Conservation (phyloP, 163 green algal genomes). For the Prototheca stagnorum region DNA sequence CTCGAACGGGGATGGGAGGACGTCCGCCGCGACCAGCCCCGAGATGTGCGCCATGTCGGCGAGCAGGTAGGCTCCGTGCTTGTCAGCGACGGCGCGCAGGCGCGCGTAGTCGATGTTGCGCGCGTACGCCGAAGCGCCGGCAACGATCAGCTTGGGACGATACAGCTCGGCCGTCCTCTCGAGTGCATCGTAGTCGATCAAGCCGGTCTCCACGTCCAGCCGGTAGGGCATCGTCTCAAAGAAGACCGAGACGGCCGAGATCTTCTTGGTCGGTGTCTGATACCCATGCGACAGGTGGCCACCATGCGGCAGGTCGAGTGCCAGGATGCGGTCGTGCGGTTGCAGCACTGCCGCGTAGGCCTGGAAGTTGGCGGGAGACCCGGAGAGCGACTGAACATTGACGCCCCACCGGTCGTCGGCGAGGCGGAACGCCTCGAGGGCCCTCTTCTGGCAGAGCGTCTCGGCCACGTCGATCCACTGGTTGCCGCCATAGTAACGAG, state of each 20-base stretch:
- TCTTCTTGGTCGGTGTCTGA: conserved; percentile 98
- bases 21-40: conserved; percentile 41
- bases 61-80: conserved; percentile 61
- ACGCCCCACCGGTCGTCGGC: conserved; percentile 92
- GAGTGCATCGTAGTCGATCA: conserved; percentile 94
- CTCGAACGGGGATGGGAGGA: conserved; percentile 88
- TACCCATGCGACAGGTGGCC: conserved; percentile 94
- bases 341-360: conserved; percentile 94
- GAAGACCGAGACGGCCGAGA: conserved; percentile 91
- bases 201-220: conserved; percentile 77
- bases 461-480: conserved; percentile 97
- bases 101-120: conserved; percentile 88
- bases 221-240: conserved; percentile 98
- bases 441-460: conserved; percentile 82
- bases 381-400: conserved; percentile 90
- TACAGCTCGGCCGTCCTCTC: conserved; percentile 69
- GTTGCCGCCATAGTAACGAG: conserved; percentile 94
- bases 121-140: conserved; percentile 85
- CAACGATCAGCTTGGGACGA: conserved; percentile 81
- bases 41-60: conserved; percentile 98
- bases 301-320: conserved; percentile 90
- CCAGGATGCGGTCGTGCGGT: conserved; percentile 97
- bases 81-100: conserved; percentile 66
- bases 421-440: conserved; percentile 78
- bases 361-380: conserved; percentile 91